These are phyloP conservation scores for Botrytis byssoidea DNA, from an alignment of 2,329 filamentous ascomycete species.

Conservation along the genomic window DNA sequence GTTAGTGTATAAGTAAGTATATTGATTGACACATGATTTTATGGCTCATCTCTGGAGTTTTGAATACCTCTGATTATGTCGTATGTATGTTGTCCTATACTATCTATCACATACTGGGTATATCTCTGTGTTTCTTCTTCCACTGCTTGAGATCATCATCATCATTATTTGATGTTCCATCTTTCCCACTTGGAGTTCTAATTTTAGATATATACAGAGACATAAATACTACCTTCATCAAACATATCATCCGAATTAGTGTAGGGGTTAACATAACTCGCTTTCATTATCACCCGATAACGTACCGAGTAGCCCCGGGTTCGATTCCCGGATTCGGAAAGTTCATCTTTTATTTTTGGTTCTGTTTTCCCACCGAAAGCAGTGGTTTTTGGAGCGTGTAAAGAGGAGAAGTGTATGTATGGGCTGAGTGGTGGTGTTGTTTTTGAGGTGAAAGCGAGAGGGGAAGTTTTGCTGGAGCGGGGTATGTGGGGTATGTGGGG, in stretches of 20 bases:
- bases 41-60: no score
- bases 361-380: neutral
- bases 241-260: neutral
- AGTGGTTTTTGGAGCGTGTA: neutral
- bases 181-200: fast-evolving
- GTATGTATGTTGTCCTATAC: no score
- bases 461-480: neutral
- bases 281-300: neutral
- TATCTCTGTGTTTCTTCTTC: neutral
- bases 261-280: slow-evolving; percentile 1
- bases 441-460: neutral
- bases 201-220: fast-evolving
- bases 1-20: no score
- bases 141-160: neutral
- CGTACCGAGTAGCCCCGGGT: neutral
- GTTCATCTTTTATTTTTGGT: no score
- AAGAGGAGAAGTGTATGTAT: neutral
- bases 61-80: no score
- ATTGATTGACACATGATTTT: no score
- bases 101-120: no score
- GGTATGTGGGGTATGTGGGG: neutral
- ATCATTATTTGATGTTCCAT: neutral
- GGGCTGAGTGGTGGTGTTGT: neutral
- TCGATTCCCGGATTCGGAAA: slow-evolving; percentile 6
- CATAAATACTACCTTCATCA: fast-evolving